Conservation (phyloP, 805 yeast genomes). For the Metschnikowia santaceciliae region DNA sequence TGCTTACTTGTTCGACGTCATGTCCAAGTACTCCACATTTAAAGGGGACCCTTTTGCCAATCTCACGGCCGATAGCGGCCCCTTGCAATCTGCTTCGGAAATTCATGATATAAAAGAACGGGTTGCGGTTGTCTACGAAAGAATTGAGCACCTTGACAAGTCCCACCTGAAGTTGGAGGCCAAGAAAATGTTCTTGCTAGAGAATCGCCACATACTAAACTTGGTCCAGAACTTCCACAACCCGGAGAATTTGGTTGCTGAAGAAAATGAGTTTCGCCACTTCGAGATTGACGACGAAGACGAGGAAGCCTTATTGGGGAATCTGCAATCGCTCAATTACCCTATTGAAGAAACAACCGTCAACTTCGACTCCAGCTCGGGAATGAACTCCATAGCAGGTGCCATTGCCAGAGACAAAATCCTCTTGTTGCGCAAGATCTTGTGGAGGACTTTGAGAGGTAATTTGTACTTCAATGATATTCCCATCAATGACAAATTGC, state of each 20-base stretch:
- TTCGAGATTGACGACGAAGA: constrained; percentile 24
- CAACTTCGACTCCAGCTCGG: constrained; percentile 18
- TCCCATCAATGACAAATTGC: constrained; percentile 23
- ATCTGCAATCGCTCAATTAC: constrained; percentile 21
- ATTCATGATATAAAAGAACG: constrained; percentile 30
- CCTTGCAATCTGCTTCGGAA: constrained; percentile 31
- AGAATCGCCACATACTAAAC: constrained; percentile 34
- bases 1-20: constrained; percentile 22
- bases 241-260: constrained; percentile 14
- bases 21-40: constrained; percentile 29
- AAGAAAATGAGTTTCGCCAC: constrained; percentile 16
- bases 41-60: constrained; percentile 25
- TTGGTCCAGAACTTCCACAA: constrained; percentile 33
- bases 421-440: constrained; percentile 34
- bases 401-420: constrained; percentile 33
- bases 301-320: constrained; percentile 27
- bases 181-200: constrained; percentile 24
- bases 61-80: constrained; percentile 47
- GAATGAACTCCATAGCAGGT: constrained; percentile 34
- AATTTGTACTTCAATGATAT: constrained; percentile 39
- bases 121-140: constrained; percentile 23
- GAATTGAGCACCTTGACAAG: constrained; percentile 36
- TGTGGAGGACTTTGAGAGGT: constrained; percentile 43
- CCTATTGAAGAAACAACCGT: constrained; percentile 18
- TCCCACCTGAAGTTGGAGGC: constrained; percentile 27